Evolutionary conservation across 345 rosid species (phyloP).

Genomic region (Alliaria petiolata): DNA sequence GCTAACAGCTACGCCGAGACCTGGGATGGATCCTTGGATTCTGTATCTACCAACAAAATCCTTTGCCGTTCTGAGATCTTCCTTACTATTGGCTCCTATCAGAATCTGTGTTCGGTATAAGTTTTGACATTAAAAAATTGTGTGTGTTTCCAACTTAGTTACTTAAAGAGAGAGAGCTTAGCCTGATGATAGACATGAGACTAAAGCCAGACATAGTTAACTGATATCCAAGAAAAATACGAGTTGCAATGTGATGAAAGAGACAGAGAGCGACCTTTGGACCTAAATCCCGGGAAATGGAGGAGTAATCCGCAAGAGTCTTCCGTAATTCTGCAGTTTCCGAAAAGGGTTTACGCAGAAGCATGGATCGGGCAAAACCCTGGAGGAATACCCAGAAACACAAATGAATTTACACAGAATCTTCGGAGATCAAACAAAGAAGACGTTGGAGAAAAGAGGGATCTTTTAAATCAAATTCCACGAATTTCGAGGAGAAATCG

Average conservation of each 20-base stretch:
- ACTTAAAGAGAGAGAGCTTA: not conserved
- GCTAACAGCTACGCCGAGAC: constrained; percentile 50
- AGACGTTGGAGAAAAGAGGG: not conserved
- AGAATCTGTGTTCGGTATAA: constrained; percentile 43
- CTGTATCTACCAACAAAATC: constrained; percentile 62
- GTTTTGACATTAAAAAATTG: not conserved
- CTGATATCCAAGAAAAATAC: not conserved
- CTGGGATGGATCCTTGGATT: constrained; percentile 51
- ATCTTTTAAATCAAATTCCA: not conserved
- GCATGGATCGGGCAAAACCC: constrained; percentile 23
- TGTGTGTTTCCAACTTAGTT: not conserved
- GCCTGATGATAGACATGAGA: not conserved
- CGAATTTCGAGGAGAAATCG: not conserved
- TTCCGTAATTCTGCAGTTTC: constrained; percentile 2
- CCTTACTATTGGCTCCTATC: constrained; percentile 57
- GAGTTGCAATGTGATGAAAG: not conserved
- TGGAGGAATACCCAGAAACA: constrained; percentile 1
- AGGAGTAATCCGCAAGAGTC: constrained; percentile 3
- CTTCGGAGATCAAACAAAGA: not conserved
- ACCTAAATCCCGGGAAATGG: constrained; percentile 21
- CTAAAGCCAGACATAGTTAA: not conserved
- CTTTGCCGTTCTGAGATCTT: constrained; percentile 47
- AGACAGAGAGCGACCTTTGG: constrained; percentile 24
- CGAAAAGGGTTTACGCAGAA: constrained; percentile 23
- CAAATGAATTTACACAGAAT: not conserved